Evolutionary conservation across 345 rosid genomes (phyloP), one percentile per base, ranked within the genome.

Genomic region (Brassica carinata): DNA sequence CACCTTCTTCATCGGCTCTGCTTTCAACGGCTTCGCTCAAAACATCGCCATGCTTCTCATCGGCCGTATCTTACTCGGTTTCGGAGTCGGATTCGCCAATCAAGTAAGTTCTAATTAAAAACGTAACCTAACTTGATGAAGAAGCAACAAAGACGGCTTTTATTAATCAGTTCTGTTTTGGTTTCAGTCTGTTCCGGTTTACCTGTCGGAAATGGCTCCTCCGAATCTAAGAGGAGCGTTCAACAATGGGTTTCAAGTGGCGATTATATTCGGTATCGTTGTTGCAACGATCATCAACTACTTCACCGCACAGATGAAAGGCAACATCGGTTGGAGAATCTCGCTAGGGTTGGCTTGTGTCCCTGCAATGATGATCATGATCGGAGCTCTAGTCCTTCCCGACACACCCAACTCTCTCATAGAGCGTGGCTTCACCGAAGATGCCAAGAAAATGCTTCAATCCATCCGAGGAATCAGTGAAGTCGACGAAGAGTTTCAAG

Each of bases 81-180:
- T 92, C 0, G 97, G 96, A 2, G 96, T 92, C n/a, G 98, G 97
- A 29, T 92, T 92, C 31, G 92, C 94, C 31, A 92, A 94, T 81
- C 97, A 93, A 90, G 94, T 90, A 78, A 71, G 53, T 19, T 30
- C 38, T 63, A 2, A 23, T 23, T 23, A 7, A 55, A 53, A 48
- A 48, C n/a, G 17, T 8, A 3, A 31, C 34, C 67, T 65, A 36
- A 29, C 63, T 73, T 73, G 75, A 31, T 33, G 26, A 63, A 27
- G 14, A 74, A 51, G 65, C 33, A 63, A 69, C 17, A 53, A 53
- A 5, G 4, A 18, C 5, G 2, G 48, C 29, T 59, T 29, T 23
- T 62, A 3, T 4, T 64, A 73, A 65, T 71, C 18, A 13, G 13
- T 75, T 64, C 64, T 17, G 10, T 63, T 70, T 71, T 55, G 70